These are phyloP conservation scores for Metschnikowia borealis DNA, from an alignment of 805 yeast genomes.

Conservation along the genomic window DNA sequence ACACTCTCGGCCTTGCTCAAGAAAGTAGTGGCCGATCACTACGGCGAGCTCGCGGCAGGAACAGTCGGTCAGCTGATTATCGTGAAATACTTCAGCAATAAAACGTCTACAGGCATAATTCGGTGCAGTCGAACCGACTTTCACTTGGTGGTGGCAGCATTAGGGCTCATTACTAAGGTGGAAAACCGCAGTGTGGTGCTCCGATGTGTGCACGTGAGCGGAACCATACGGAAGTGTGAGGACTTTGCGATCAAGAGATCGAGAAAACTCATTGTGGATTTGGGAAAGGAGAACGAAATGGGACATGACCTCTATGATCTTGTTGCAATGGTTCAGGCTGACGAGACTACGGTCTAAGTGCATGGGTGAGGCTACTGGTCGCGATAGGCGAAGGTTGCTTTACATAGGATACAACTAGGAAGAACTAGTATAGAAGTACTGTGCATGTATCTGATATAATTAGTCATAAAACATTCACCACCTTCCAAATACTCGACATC, in stretches of 20 bases:
- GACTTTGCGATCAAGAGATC: conserved; percentile 53
- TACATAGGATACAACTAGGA: too few relatives aligned
- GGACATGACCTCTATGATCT: conserved; percentile 12
- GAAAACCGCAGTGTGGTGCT: conserved; percentile 50
- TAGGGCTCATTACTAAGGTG: conserved; percentile 51
- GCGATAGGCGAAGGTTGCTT: background rate
- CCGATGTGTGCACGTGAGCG: conserved; percentile 68
- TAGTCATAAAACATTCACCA: too few relatives aligned
- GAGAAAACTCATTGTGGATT: conserved; percentile 31
- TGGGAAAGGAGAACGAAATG: conserved; percentile 13
- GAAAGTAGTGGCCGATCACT: conserved; percentile 53
- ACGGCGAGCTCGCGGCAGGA: conserved; percentile 80
- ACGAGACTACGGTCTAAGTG: background rate
- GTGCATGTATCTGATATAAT: too few relatives aligned
- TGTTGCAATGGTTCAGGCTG: conserved; percentile 10
- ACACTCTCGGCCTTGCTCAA: conserved; percentile 51
- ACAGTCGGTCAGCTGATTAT: conserved; percentile 54
- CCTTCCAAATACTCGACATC: too few relatives aligned
- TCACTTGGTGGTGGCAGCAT: conserved; percentile 61
- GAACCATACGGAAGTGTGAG: conserved; percentile 84
- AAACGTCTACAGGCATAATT: conserved; percentile 80
- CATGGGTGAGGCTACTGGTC: background rate
- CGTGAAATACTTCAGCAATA: conserved; percentile 74
- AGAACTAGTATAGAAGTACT: too few relatives aligned
- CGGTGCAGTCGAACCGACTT: conserved; percentile 67